Base-by-base conservation (phyloP, 1,139 yeast species). In the Yamadazyma jaroonii region DNA sequence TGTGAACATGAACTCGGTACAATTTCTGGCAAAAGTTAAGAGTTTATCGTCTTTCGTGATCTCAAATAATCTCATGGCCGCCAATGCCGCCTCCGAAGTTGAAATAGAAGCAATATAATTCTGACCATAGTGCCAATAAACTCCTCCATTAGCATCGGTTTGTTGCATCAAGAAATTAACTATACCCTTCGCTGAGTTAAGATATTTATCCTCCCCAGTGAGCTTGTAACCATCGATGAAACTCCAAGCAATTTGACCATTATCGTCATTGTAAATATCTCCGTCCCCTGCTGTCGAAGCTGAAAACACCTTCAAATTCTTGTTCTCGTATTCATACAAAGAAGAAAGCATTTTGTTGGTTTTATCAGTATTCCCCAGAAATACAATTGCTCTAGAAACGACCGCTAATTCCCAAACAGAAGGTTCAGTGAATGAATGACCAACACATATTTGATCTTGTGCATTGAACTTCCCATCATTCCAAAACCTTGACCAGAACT, bases 201-300 rank as follows among this genome's bases (percentile, higher is more conserved):
- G 49, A 34, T 49, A 49, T 9, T 41, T 31, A 7, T 37, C 22
- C 21, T 52, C 45, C 2, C 46, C 37, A 3, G 57, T 49, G 13
- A 44, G 31, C 25, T 49, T 38, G 34, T 52, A 57, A 1, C 64
- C 64, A 6, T 54, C 62, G 6, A 59, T 33, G 30, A 57, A 54
- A 7, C 55, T 61, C 67, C 67, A 64, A 3, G 53, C 48, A 2
- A 59, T 54, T 40, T 64, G 70, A 3, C 65, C 53, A 43, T 63
- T 59, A 41, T 64, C 70, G 44, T 64, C 70, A 29, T 54, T 54
- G 39, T 62, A 64, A 12, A 62, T 51, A 32, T 63, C 68, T 7
- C 42, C 34, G 31, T 58, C 59, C 9, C 47, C 45, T 4, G 56
- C 58, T 4, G 56, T 52, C 9, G 59, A 43, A 1, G 67, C 60